Conservation (phyloP, 2,329 filamentous ascomycete genomes). For the Fusarium setosum region DNA sequence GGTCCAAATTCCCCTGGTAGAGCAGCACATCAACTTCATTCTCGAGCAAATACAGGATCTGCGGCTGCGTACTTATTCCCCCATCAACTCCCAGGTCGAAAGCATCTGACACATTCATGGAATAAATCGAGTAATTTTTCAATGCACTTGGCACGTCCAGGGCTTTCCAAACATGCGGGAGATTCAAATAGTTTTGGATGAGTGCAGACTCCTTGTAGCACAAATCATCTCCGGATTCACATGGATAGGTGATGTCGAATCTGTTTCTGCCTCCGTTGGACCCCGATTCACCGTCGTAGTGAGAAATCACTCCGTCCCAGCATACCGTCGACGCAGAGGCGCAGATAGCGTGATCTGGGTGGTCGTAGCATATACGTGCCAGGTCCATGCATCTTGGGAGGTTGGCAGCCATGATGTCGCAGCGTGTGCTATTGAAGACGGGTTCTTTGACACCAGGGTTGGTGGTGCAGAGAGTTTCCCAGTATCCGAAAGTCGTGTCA, state of each 20-base stretch:
- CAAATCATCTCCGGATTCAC: too few species aligned
- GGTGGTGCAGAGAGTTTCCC: conserved; percentile 35
- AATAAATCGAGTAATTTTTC: too few species aligned
- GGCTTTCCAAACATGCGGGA: too few species aligned
- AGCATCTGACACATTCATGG: not conserved
- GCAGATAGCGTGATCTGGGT: too few species aligned
- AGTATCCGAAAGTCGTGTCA: conserved; percentile 33
- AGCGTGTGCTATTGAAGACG: conserved; percentile 30
- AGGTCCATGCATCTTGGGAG: conserved; percentile 34
- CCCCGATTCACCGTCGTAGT: too few species aligned
- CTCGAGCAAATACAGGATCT: conserved; percentile 20
- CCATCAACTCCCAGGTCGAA: conserved; percentile 9
- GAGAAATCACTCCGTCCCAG: too few species aligned
- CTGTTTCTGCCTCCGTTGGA: too few species aligned
- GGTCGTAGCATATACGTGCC: conserved; percentile 28
- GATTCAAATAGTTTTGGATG: too few species aligned
- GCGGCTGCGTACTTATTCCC: conserved; percentile 6
- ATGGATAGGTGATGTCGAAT: too few species aligned
- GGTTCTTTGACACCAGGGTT: conserved; percentile 25
- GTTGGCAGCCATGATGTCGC: conserved; percentile 24
- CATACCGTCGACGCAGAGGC: too few species aligned
- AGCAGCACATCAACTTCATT: conserved; percentile 20
- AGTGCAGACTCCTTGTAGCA: too few species aligned
- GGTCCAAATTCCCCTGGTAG: conserved; percentile 36
- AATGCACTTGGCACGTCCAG: too few species aligned